A percentile compares a stretch with the other conserved stretches of the same genome.
phyloP scores from a whole-genome alignment of 1,284 basidiomycete species.

The Laetiporus sulphureus region DNA sequence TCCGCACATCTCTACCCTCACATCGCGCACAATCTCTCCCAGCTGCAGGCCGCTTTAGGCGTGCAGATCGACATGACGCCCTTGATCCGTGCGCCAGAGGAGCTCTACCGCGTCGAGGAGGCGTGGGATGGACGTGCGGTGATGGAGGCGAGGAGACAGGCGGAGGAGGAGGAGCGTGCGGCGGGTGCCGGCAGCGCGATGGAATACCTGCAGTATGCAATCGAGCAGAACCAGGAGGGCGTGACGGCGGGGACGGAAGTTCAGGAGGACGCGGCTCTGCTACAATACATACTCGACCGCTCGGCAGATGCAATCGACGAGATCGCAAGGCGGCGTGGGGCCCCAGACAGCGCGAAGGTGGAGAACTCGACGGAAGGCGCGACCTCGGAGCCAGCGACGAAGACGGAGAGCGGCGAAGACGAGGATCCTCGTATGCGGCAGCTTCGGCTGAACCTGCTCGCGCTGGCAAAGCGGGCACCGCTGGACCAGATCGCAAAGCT shows the following conservation, averaged over 20 bases:
- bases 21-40: slow-evolving; percentile 33
- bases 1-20: slow-evolving; percentile 39
- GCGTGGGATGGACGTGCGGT: slow-evolving; percentile 42
- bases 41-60: slow-evolving; percentile 35
- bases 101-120: slow-evolving; percentile 57
- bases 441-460: slow-evolving; percentile 62
- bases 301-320: slow-evolving; percentile 37
- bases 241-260: slow-evolving; percentile 1
- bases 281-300: slow-evolving; percentile 44
- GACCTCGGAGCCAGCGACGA: no score
- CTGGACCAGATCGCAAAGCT: slow-evolving; percentile 61
- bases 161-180: slow-evolving; percentile 21
- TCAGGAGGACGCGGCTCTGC: slow-evolving; percentile 41
- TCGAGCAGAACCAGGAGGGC: slow-evolving; percentile 29
- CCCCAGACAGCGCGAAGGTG: slow-evolving; percentile 14
- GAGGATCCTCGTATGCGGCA: slow-evolving; percentile 32
- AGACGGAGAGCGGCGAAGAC: no score
- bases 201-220: slow-evolving; percentile 27
- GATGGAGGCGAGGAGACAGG: slow-evolving; percentile 15
- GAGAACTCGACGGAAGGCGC: not conserved
- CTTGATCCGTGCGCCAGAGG: slow-evolving; percentile 53
- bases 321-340: slow-evolving; percentile 1
- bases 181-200: slow-evolving; percentile 23
- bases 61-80: slow-evolving; percentile 66
- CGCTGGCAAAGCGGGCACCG: slow-evolving; percentile 67